Conservation (phyloP, 768 basidiomycete species). For the Melanogaster broomeanus region DNA sequence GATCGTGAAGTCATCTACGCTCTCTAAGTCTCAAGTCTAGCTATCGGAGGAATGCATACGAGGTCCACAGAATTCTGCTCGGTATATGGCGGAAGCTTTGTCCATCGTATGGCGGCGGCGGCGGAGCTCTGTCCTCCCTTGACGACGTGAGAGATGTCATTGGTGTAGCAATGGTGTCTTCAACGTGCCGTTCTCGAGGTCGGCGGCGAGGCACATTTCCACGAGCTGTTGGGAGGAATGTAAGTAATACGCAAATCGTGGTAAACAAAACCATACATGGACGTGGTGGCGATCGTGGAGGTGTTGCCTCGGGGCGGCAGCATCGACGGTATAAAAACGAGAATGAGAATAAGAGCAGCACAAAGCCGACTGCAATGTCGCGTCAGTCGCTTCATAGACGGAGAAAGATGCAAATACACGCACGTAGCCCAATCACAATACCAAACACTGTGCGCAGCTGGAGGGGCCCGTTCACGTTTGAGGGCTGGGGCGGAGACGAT, state of each 20-base stretch:
- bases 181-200: slow-evolving; percentile 1
- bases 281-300: background rate
- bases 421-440: slow-evolving; percentile 16
- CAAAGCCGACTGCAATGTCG: slow-evolving; percentile 11
- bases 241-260: background rate
- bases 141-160: no score
- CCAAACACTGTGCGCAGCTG: slow-evolving; percentile 10
- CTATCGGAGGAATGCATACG: background rate
- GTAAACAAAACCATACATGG: background rate
- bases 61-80: background rate
- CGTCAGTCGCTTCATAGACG: background rate
- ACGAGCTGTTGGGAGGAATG: background rate
- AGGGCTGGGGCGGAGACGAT: background rate
- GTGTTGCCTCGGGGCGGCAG: background rate
- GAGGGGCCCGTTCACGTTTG: background rate
- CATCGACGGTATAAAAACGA: slow-evolving; percentile 1
- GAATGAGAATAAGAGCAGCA: slow-evolving; percentile 5
- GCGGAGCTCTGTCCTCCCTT: background rate
- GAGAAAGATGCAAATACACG: background rate
- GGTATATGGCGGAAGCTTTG: slow-evolving; percentile 11
- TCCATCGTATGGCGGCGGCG: slow-evolving; percentile 15
- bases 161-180: slow-evolving; percentile 2
- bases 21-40: background rate
- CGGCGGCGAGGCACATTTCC: background rate
- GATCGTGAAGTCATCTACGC: background rate